These are phyloP conservation scores for Pistacia atlantica DNA, from an alignment of 345 rosid genomes.

Conservation along the genomic window DNA sequence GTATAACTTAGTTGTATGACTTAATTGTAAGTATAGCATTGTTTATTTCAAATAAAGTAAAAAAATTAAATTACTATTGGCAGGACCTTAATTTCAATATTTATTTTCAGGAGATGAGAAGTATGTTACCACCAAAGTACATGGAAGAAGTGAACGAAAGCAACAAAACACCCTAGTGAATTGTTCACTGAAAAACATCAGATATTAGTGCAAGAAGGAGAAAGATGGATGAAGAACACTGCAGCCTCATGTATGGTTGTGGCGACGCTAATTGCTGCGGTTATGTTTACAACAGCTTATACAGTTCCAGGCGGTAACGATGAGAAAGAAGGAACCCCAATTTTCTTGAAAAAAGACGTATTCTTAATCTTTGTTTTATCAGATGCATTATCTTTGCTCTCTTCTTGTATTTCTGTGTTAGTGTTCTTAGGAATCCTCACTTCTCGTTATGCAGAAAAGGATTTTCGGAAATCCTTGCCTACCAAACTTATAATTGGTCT, in stretches of 20 bases:
- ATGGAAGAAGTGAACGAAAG: not conserved
- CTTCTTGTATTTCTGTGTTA: constrained; percentile 11
- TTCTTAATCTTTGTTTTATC: constrained; percentile 7
- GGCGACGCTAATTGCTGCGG: constrained; percentile 17
- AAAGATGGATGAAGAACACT: constrained; percentile 23
- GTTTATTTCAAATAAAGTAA: no score
- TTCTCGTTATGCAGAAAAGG: constrained; percentile 35
- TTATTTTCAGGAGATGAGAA: constrained; percentile 8
- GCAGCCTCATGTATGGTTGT: constrained; percentile 16
- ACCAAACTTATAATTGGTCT: constrained; percentile 11
- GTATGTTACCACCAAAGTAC: not conserved
- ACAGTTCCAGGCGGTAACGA: constrained; percentile 19
- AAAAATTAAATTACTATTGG: no score
- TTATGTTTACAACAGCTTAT: constrained; percentile 11
- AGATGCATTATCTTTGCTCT: constrained; percentile 14
- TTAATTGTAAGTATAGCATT: no score
- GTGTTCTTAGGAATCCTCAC: constrained; percentile 36
- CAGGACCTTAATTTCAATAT: no score
- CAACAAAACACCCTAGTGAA: constrained; percentile 6
- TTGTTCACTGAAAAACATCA: constrained; percentile 6
- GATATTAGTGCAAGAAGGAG: constrained; percentile 8
- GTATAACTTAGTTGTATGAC: no score
- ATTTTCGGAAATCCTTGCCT: constrained; percentile 32
- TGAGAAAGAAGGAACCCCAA: constrained; percentile 8
- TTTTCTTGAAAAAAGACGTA: not conserved